Base-by-base conservation (phyloP, 306 rosid genomes). In the Potentilla sterilis region DNA sequence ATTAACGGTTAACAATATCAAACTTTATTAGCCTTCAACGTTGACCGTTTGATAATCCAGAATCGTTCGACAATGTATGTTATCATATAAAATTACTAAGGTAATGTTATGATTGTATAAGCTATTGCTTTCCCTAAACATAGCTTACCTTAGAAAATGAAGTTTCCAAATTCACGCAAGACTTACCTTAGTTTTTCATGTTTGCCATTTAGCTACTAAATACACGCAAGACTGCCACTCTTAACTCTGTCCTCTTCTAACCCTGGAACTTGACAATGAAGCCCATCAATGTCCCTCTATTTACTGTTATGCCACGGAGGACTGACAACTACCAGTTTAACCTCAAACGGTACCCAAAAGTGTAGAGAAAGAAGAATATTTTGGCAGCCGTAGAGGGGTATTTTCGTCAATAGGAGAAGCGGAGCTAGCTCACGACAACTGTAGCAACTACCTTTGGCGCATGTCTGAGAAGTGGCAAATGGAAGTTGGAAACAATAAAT, bases 401-500 rank as follows among this genome's bases (percentile, higher is more conserved):
- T 12, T 7, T 59, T 10, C 24, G 59, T 57, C 43, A 59, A 54
- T 2, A 0, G 0, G 10, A 46, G 22, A 24, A 6, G 7, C 8
- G 5, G 28, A 28, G 5, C 5, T 57, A 9, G 69, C 43, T 24
- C 72, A 41, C 49, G 72, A 32, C 70, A 58, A n/a, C 21, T 54
- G 2, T 43, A 14, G 63, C 44, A 35, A 46, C 46, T 0, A 64
- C 61, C 72, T 41, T 5, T 2, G 62, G 54, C 38, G 79, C 79
- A 80, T 75, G 79, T 34, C 12, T 48, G 75, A 74, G 47, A 79
- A 58, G 79, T 74, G 79, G 75, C 83, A 57, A 48, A 79, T 0
- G 40, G 77, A 44, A 0, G 52, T 11, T n/a, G 6, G 15, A 46
- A 71, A 14, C 24, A 40, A 51, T 16, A 21, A 41, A 9, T 15